phyloP scores from a whole-genome alignment of 768 basidiomycete species.

The Leucocoprinus sp. region DNA sequence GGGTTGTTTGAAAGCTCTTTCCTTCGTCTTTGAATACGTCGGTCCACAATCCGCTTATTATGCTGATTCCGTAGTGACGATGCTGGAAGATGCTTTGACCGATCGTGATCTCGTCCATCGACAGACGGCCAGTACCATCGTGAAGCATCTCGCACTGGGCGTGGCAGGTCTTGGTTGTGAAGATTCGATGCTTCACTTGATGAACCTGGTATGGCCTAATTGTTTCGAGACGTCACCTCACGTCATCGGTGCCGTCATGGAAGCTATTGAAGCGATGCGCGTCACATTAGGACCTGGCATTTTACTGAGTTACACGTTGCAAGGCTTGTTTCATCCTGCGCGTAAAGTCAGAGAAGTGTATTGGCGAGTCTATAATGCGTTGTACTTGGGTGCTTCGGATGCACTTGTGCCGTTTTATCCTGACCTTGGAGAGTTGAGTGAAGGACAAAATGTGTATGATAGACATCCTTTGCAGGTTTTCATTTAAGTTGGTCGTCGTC shows the following conservation, averaged over 20 bases:
- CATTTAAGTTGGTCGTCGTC: constrained; percentile 36
- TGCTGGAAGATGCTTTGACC: constrained; percentile 96
- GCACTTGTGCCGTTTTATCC: constrained; percentile 95
- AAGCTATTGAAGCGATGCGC: constrained; percentile 95
- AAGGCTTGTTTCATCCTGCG: constrained; percentile 96
- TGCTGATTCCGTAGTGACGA: constrained; percentile 92
- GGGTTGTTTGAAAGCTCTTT: constrained; percentile 95
- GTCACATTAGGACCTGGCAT: constrained; percentile 93
- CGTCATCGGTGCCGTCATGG: constrained; percentile 97
- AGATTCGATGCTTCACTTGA: constrained; percentile 94
- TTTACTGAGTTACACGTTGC: constrained; percentile 84
- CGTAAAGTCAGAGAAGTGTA: constrained; percentile 97
- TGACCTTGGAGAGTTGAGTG: constrained; percentile 81
- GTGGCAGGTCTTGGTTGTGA: constrained; percentile 97
- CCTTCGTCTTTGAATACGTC: constrained; percentile 99
- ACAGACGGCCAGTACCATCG: constrained; percentile 96
- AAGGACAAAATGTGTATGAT: constrained; percentile 86
- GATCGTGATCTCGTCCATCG: constrained; percentile 98
- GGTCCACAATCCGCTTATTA: constrained; percentile 96
- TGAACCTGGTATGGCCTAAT: constrained; percentile 99
- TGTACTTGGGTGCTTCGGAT: constrained; percentile 87
- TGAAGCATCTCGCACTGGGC: constrained; percentile 95
- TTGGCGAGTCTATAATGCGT: constrained; percentile 92
- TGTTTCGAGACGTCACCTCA: constrained; percentile 98
- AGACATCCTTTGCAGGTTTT: constrained; percentile 80